A percentile compares a stretch with the other conserved stretches of the same genome.
Conservation (phyloP, 306 rosid genomes). For the Ammopiptanthus mongolicus region DNA sequence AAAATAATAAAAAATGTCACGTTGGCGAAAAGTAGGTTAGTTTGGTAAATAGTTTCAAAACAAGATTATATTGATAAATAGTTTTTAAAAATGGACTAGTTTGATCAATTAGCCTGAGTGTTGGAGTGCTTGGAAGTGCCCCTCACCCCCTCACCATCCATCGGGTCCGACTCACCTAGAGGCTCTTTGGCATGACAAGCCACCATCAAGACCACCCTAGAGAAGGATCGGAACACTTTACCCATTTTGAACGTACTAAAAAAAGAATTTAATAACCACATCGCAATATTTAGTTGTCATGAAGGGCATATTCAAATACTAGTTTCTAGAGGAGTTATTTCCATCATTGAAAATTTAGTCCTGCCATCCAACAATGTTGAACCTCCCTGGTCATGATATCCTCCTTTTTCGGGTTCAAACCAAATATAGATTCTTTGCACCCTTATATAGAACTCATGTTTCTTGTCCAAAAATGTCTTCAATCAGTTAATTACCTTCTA, state of each 20-base stretch:
- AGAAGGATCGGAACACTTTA: too few species aligned
- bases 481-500: not conserved
- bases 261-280: not conserved
- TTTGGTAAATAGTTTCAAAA: too few species aligned
- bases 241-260: not conserved
- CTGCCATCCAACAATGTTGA: not conserved
- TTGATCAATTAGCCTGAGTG: too few species aligned
- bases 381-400: not conserved
- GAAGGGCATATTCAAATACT: not conserved
- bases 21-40: too few species aligned
- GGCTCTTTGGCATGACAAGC: too few species aligned
- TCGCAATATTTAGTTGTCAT: not conserved
- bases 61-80: too few species aligned
- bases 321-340: not conserved
- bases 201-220: too few species aligned
- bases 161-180: too few species aligned
- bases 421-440: not conserved
- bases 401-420: not conserved
- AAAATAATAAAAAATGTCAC: too few species aligned
- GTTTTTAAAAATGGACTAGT: too few species aligned
- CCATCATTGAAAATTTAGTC: not conserved
- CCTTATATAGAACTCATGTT: not conserved
- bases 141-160: too few species aligned
- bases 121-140: too few species aligned
- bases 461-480: not conserved